Evolutionary conservation across 441 rosid genomes (phyloP).

Genomic region (Gossypium gossypioides): DNA sequence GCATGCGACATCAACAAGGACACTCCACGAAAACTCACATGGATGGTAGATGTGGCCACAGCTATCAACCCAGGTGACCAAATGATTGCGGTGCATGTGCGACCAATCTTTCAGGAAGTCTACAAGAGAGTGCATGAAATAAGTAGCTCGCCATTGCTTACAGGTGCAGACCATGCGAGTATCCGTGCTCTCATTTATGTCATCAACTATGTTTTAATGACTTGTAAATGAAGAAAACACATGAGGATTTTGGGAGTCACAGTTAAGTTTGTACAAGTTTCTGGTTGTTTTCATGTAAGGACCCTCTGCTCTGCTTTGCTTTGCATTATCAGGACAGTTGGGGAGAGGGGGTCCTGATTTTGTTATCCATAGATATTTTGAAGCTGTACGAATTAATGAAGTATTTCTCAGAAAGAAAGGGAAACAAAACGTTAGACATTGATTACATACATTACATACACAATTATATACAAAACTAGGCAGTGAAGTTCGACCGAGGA

Average conservation of each 20-base stretch:
- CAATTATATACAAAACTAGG: neutral
- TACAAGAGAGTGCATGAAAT: constrained; percentile 42
- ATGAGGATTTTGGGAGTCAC: neutral
- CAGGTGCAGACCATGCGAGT: constrained; percentile 33
- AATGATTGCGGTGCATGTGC: constrained; percentile 33
- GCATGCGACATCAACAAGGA: constrained; percentile 49
- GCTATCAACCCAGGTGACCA: constrained; percentile 52
- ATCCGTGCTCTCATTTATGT: constrained; percentile 49
- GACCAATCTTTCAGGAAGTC: constrained; percentile 56
- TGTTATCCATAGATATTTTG: neutral
- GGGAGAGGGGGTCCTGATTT: constrained; percentile 6
- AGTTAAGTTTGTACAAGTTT: constrained; percentile 13
- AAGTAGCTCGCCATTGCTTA: constrained; percentile 26
- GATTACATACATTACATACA: neutral
- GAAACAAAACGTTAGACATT: neutral
- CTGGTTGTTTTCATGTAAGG: constrained; percentile 1
- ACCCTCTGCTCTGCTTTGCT: neutral
- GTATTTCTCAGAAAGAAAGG: neutral
- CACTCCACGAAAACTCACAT: constrained; percentile 33
- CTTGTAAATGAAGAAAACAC: constrained; percentile 30
- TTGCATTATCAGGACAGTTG: neutral
- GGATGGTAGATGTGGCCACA: constrained; percentile 50
- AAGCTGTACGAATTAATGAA: neutral
- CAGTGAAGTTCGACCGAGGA: neutral
- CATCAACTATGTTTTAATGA: constrained; percentile 49